Percentiles rank a stretch among this genome's conserved stretches.
Evolutionary conservation across 108 stramenopile genomes (phyloP).

Genomic region (Nitzschia inconspicua): DNA sequence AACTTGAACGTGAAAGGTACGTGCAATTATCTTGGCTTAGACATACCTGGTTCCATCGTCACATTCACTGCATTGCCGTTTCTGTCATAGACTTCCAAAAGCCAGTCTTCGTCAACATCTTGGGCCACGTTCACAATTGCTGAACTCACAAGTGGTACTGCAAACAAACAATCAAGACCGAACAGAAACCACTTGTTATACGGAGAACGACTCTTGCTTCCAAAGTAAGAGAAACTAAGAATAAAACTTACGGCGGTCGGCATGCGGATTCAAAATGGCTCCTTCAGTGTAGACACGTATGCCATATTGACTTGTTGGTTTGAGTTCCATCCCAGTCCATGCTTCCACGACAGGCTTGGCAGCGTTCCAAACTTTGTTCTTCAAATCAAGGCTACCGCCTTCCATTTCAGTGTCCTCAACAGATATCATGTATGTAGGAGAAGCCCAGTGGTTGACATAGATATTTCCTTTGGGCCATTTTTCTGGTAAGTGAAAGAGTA

Average conservation of each 20-base stretch:
- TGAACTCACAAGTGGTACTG: constrained; percentile 82
- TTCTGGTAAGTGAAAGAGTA: constrained; percentile 25
- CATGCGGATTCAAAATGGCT: constrained; percentile 85
- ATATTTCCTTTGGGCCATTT: constrained; percentile 68
- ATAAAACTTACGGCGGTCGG: no score
- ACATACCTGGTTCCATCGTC: constrained; percentile 89
- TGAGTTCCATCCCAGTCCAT: constrained; percentile 88
- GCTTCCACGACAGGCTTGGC: constrained; percentile 74
- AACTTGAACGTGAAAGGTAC: no score
- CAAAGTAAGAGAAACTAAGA: no score
- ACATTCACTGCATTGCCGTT: constrained; percentile 86
- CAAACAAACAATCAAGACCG: no score
- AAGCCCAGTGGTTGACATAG: constrained; percentile 75
- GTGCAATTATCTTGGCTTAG: no score
- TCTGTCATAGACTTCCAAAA: constrained; percentile 80
- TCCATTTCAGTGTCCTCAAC: constrained; percentile 66
- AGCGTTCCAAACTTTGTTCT: constrained; percentile 74
- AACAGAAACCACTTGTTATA: no score
- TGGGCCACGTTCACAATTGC: constrained; percentile 92
- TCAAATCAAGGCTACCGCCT: constrained; percentile 67
- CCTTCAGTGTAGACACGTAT: constrained; percentile 84
- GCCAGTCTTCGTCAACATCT: constrained; percentile 92
- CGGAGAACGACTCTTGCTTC: no score
- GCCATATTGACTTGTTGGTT: constrained; percentile 83
- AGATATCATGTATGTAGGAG: constrained; percentile 72